Evolutionary conservation across 129 eudicot species (phyloP), one percentile per base, ranked within the genome.

Genomic region (Lactuca sativa): DNA sequence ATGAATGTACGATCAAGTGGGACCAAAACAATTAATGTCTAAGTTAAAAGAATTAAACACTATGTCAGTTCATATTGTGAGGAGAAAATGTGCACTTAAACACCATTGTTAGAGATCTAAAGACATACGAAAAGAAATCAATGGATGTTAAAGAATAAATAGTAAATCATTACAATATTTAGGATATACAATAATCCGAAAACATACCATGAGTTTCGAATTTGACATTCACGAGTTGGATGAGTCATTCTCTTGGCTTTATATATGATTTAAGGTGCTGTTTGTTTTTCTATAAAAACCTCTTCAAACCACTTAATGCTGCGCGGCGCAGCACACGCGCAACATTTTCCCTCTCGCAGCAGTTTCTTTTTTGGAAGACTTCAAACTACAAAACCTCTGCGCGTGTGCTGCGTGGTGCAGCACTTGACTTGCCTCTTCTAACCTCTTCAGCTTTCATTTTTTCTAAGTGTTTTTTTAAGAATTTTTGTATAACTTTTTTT

Each of bases 1-100:
- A 61, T 48, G 43, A 60, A 69, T 62, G 49, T 69, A 12, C 7
- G 74, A 75, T 75, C 74, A 66, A 69, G 40, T 64, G 59, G 57
- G 74, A 51, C 49, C 40, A 15, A 57, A 59, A 40, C 70, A 60
- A 15, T 68, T 69, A 15, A 62, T 68, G 74, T 51, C 32, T 69
- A 38, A 30, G 70, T 68, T 60, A 76, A 51, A 10, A 11, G 69
- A 67, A 67, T n/a, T 57, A 7, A 13, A 14, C 9, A 57, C 6
- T n/a, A 49, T 62, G 32, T 76, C 62, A 47, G 5, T 56, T 31
- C 33, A 40, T 47, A 47, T 63, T 25, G 31, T 14, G 18, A n/a
- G 15, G 25, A 9, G 21, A 1, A 36, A 37, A 70, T 47, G 52
- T 47, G 52, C 15, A 47, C 40, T 67, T 47, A 58, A 75, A 67